Percentiles rank a stretch among this genome's conserved stretches.
Evolutionary conservation across 805 yeast genomes (phyloP).

Genomic region (Cyberlindnera xishuangbannaensis): DNA sequence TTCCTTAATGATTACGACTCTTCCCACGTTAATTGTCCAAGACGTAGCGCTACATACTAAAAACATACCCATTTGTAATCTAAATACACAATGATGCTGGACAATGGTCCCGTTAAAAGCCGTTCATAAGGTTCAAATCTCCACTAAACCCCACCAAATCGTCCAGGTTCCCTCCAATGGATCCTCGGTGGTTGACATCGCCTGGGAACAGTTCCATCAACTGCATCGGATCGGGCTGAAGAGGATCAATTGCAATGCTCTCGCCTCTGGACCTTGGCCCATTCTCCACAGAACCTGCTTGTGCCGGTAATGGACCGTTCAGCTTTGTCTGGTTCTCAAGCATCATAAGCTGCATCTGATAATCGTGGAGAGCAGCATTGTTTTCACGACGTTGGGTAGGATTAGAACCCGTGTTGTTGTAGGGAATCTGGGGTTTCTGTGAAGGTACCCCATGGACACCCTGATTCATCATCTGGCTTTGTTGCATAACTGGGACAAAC

Average conservation of each 20-base stretch:
- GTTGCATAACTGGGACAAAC: conserved; percentile 9
- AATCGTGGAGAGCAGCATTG: conserved; percentile 62
- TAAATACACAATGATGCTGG: too few species aligned
- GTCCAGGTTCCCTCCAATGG: conserved; percentile 4
- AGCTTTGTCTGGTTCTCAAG: conserved; percentile 67
- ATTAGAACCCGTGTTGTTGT: conserved; percentile 6
- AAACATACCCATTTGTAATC: too few species aligned
- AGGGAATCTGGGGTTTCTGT: conserved; percentile 8
- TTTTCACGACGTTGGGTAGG: conserved; percentile 18
- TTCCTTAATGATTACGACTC: too few species aligned
- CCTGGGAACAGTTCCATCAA: conserved; percentile 22
- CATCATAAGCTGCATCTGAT: conserved; percentile 72
- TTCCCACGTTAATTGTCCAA: too few species aligned
- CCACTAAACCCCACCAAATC: conserved; percentile 11
- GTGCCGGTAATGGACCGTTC: conserved; percentile 5
- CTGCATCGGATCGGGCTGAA: conserved; percentile 23
- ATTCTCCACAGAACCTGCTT: background rate
- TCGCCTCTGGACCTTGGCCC: conserved; percentile 4
- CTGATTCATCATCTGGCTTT: too few species aligned
- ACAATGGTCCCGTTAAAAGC: too few species aligned
- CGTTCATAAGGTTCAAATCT: conserved; percentile 13
- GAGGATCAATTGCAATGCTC: conserved; percentile 21
- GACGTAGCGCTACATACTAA: too few species aligned
- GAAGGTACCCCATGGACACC: too few species aligned
- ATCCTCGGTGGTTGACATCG: conserved; percentile 6